Conservation (phyloP, 2,329 filamentous ascomycete species). For the Dendrostoma leiphaemia region DNA sequence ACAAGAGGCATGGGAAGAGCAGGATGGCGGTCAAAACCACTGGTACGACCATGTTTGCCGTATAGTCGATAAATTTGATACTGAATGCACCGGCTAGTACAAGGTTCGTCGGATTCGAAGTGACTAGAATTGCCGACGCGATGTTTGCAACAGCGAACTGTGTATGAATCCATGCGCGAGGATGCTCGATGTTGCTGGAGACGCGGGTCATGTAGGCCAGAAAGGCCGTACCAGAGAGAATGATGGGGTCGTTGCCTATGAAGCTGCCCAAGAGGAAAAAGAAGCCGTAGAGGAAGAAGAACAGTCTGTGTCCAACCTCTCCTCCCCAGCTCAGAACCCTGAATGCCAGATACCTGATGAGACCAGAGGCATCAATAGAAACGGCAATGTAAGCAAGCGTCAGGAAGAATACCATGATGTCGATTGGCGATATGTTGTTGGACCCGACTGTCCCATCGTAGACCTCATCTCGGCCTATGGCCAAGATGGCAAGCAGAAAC, state of each 20-base stretch:
- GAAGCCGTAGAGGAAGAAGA: constrained; percentile 71
- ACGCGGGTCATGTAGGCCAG: constrained; percentile 76
- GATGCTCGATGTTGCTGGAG: constrained; percentile 69
- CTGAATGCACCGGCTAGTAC: constrained; percentile 71
- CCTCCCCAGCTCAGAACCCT: constrained; percentile 68
- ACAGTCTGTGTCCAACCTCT: constrained; percentile 64
- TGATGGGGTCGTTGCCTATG: constrained; percentile 74
- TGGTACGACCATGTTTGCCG: constrained; percentile 75
- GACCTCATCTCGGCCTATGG: constrained; percentile 66
- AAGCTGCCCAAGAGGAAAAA: constrained; percentile 67
- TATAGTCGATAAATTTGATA: constrained; percentile 71
- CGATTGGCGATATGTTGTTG: constrained; percentile 64
- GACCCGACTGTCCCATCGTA: constrained; percentile 66
- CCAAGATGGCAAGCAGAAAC: constrained; percentile 66
- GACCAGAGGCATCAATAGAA: constrained; percentile 71
- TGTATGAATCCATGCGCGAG: constrained; percentile 69
- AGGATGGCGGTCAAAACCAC: constrained; percentile 66
- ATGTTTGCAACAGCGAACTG: constrained; percentile 74
- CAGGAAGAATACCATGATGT: constrained; percentile 75
- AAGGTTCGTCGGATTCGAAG: constrained; percentile 75
- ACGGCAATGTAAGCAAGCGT: constrained; percentile 75
- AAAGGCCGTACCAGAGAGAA: constrained; percentile 71
- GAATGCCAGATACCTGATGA: constrained; percentile 70
- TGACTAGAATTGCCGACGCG: constrained; percentile 72
- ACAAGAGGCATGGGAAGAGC: constrained; percentile 68